Evolutionary conservation across 805 yeast genomes (phyloP).

Genomic region (Metschnikowia peoriensis): DNA sequence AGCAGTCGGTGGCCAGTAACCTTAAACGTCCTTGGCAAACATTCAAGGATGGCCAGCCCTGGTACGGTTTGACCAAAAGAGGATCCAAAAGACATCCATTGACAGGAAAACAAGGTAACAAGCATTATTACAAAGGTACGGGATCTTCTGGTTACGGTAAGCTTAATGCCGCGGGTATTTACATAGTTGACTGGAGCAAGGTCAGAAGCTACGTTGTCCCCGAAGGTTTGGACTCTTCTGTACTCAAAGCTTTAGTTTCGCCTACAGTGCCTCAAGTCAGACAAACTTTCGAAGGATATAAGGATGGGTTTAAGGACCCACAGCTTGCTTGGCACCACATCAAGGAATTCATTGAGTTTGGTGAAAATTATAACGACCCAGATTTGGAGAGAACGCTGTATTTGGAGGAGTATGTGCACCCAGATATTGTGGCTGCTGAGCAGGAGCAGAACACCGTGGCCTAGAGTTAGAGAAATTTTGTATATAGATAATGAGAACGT

Average conservation of each 20-base stretch:
- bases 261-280: slow-evolving; percentile 67
- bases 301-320: slow-evolving; percentile 71
- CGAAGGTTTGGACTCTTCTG: slow-evolving; percentile 30
- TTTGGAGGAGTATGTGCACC: slow-evolving; percentile 37
- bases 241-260: slow-evolving; percentile 74
- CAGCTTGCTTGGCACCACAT: slow-evolving; percentile 69
- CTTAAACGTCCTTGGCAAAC: slow-evolving; percentile 89
- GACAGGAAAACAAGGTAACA: slow-evolving; percentile 92
- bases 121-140: slow-evolving; percentile 93
- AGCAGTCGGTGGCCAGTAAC: slow-evolving; percentile 32
- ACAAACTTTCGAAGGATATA: slow-evolving; percentile 68
- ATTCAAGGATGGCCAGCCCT: slow-evolving; percentile 75
- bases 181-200: slow-evolving; percentile 74
- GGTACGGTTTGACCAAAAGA: slow-evolving; percentile 73
- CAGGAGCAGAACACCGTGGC: slow-evolving; percentile 15
- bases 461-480: slow-evolving; percentile 4
- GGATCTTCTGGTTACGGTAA: slow-evolving; percentile 91
- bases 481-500: slow-evolving; percentile 1
- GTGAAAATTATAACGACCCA: slow-evolving; percentile 46
- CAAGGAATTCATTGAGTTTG: slow-evolving; percentile 72
- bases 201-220: slow-evolving; percentile 93
- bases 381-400: slow-evolving; percentile 36
- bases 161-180: slow-evolving; percentile 70
- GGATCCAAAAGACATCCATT: slow-evolving; percentile 84
- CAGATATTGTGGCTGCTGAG: slow-evolving; percentile 17